Evolutionary conservation across 108 stramenopile species (phyloP).

Genomic region (Nitzschia inconspicua): DNA sequence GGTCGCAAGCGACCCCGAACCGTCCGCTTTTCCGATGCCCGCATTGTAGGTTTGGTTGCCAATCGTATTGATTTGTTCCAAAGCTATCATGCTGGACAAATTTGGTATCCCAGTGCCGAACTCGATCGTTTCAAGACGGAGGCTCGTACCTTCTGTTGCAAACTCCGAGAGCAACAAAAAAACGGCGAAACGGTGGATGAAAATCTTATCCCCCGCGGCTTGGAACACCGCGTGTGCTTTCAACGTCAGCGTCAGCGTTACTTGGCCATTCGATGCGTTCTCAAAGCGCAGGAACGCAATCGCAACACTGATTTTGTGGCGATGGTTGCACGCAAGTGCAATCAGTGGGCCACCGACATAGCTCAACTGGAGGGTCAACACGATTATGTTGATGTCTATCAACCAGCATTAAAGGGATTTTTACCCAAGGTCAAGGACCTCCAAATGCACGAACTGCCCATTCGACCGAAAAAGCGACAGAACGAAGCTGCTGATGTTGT

Average conservation of each 20-base stretch:
- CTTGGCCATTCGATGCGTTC: conserved; percentile 25
- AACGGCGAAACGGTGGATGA: too few relatives aligned
- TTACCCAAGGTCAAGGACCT: too few relatives aligned
- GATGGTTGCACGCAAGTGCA: conserved; percentile 15
- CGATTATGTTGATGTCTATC: conserved; percentile 14
- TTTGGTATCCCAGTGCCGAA: conserved; percentile 27
- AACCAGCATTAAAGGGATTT: too few relatives aligned
- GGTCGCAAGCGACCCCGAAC: too few relatives aligned
- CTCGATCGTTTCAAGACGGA: conserved; percentile 23
- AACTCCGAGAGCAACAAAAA: conserved; percentile 10
- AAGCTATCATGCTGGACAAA: too few relatives aligned
- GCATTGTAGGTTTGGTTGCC: too few relatives aligned
- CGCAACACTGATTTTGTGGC: conserved; percentile 26
- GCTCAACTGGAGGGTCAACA: conserved; percentile 9
- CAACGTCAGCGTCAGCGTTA: conserved; percentile 30
- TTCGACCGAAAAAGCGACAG: too few relatives aligned
- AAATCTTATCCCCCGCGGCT: too few relatives aligned
- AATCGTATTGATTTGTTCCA: too few relatives aligned
- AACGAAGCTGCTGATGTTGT: too few relatives aligned
- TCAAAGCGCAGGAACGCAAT: conserved; percentile 23
- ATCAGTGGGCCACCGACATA: conserved; percentile 28
- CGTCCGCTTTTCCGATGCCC: too few relatives aligned
- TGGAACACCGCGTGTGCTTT: conserved; percentile 34
- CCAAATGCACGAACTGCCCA: too few relatives aligned
- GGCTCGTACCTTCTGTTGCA: conserved; percentile 21